Evolutionary conservation across 176 grass and related monocot species (phyloP).

Genomic region (Triticum monococcum): DNA sequence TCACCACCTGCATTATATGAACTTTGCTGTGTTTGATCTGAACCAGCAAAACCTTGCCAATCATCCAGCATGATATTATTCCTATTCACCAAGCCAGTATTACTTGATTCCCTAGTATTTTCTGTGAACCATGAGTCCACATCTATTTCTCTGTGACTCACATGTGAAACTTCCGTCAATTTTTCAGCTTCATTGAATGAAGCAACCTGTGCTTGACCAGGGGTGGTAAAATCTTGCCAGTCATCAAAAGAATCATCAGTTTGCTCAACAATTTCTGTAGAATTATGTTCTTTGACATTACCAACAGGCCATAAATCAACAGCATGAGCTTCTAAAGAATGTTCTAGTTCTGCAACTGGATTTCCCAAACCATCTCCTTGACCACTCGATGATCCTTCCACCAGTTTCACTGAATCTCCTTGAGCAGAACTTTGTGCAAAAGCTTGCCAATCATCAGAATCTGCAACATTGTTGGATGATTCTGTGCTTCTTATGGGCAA

Average conservation of each 20-base stretch:
- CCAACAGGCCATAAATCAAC: slow-evolving; percentile 45
- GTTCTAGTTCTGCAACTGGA: slow-evolving; percentile 27
- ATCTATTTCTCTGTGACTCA: slow-evolving; percentile 32
- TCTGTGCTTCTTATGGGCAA: slow-evolving; percentile 42
- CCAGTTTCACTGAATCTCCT: slow-evolving; percentile 28
- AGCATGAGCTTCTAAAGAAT: slow-evolving; percentile 42
- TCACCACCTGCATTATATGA: slow-evolving; percentile 31
- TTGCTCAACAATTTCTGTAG: slow-evolving; percentile 37
- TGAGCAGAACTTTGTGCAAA: slow-evolving; percentile 55
- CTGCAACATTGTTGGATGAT: slow-evolving; percentile 32
- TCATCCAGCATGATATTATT: slow-evolving; percentile 38
- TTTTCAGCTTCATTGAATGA: slow-evolving; percentile 26
- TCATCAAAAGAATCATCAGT: slow-evolving; percentile 46
- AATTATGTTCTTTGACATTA: slow-evolving; percentile 25
- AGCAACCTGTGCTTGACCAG: slow-evolving; percentile 37
- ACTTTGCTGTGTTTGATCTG: slow-evolving; percentile 41
- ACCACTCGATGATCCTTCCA: slow-evolving; percentile 11
- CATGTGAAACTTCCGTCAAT: slow-evolving; percentile 11
- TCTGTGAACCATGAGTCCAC: slow-evolving; percentile 51
- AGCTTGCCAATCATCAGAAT: slow-evolving; percentile 62
- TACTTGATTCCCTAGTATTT: slow-evolving; percentile 17
- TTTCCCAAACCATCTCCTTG: slow-evolving; percentile 2
- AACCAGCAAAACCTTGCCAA: slow-evolving; percentile 52
- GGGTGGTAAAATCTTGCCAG: slow-evolving; percentile 62
- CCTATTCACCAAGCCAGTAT: slow-evolving; percentile 24